phyloP scores from a whole-genome alignment of 768 basidiomycete genomes.

The Pleurotus platypus region DNA sequence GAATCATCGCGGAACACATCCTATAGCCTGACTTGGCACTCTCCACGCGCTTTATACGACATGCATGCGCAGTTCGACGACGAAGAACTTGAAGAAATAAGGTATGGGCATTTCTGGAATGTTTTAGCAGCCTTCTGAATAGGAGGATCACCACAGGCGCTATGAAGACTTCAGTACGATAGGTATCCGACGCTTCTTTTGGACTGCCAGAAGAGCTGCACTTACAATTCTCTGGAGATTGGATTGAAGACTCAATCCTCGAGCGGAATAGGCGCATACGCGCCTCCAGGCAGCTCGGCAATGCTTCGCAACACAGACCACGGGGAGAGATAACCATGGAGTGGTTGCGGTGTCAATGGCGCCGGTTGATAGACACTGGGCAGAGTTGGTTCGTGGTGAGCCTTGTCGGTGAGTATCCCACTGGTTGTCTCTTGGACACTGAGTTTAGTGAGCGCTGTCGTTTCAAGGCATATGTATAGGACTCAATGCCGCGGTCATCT shows the following conservation, averaged over 20 bases:
- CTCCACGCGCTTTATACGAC: no score
- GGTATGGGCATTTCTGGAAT: conserved; percentile 31
- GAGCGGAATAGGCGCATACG: conserved; percentile 80
- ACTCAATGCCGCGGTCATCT: conserved; percentile 89
- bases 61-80: conserved; percentile 35
- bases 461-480: conserved; percentile 82
- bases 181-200: conserved; percentile 40
- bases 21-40: no score
- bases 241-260: conserved; percentile 93
- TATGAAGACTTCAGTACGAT: conserved; percentile 97
- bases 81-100: conserved; percentile 65
- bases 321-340: conserved; percentile 46
- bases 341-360: conserved; percentile 61
- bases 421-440: not conserved
- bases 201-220: conserved; percentile 7
- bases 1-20: no score
- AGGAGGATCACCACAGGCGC: conserved; percentile 47
- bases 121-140: no score
- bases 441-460: no score
- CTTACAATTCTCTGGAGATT: conserved; percentile 51
- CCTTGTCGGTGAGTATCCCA: conserved; percentile 69
- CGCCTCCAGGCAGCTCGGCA: conserved; percentile 44
- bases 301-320: conserved; percentile 37
- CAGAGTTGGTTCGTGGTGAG: conserved; percentile 93
- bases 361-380: conserved; percentile 60